These are phyloP conservation scores for Fusarium udum DNA, from an alignment of 2,329 filamentous ascomycete species.

Conservation along the genomic window DNA sequence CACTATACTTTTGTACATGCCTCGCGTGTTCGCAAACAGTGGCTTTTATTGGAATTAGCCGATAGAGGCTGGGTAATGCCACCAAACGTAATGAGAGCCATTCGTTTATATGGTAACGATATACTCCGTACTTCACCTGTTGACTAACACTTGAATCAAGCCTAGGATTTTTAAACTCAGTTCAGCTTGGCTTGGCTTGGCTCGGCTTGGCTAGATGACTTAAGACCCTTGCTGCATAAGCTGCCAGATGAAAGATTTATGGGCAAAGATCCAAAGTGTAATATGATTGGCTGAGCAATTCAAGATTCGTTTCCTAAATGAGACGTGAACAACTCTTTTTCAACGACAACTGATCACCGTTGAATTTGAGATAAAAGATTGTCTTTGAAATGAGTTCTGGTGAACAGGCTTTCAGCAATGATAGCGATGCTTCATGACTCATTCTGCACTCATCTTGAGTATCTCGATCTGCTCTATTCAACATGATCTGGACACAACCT, in stretches of 20 bases:
- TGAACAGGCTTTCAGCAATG: too few relatives aligned
- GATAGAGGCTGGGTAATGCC: constrained; percentile 1
- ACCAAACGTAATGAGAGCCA: background rate
- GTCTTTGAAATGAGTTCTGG: background rate
- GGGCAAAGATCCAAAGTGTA: background rate
- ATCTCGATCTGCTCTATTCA: background rate
- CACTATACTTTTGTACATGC: background rate
- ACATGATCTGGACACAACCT: background rate
- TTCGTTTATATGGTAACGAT: background rate
- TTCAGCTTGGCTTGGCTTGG: constrained; percentile 8
- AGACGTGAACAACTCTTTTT: constrained; percentile 29
- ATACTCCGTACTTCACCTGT: background rate
- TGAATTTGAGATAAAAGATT: background rate
- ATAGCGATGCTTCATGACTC: background rate
- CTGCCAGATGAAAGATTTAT: constrained; percentile 14
- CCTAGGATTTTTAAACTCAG: constrained; percentile 1
- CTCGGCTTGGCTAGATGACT: constrained; percentile 11
- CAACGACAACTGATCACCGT: constrained; percentile 10
- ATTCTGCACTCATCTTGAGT: background rate
- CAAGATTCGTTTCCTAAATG: constrained; percentile 15
- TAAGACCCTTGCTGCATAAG: constrained; percentile 29
- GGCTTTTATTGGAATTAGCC: background rate
- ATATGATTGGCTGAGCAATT: constrained; percentile 25
- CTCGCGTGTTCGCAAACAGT: background rate
- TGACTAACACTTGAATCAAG: background rate